Evolutionary conservation across 768 basidiomycete species (phyloP), one percentile per base, ranked within the genome.

Genomic region (Leccinum subgranulosum): DNA sequence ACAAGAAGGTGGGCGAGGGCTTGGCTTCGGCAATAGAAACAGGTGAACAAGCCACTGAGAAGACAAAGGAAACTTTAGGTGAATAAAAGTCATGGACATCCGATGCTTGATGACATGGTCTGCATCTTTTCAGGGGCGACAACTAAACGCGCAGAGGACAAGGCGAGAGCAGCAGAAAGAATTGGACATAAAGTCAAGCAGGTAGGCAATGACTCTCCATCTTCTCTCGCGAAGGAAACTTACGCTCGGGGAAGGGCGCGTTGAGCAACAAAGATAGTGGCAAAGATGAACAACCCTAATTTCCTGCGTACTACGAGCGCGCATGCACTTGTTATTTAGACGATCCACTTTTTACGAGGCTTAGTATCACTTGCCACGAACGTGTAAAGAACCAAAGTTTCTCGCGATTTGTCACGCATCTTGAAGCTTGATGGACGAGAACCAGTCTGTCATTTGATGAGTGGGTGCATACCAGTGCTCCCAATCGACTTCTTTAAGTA

Each of bases 21-120:
- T 63, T 79, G n/a, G 78, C 77, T 5, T 68, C 69, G 2, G 76
- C 72, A 6, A 75, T 79, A 53, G 79, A 77, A 59, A 74, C 67
- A 21, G 78, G 74, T 15, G 76, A 80, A 62, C 62, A 71, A 57
- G 77, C 67, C 3, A 73, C 74, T 7, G 73, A 74, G 57, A 68
- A 65, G 52, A 73, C 74, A 27, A 78, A 78, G 64, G 62, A 73
- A 57, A 69, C 70, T 1, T 47, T 78, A 5, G 72, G 78, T 74
- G 45, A 47, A 60, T 45, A 29, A 19, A 54, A 27, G 4, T 27
- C 28, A 34, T 25, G 2, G 2, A 19, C 29, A 7, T 4, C 14
- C 12, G 10, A 39, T 56, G 25, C n/a, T 19, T n/a, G 14, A 29
- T 46, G 23, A 50, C 29, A 29, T 11, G 25, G 48, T n/a, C 6